Base-by-base conservation (phyloP, 257 asterid genomes). In the Verbascum thapsus region DNA sequence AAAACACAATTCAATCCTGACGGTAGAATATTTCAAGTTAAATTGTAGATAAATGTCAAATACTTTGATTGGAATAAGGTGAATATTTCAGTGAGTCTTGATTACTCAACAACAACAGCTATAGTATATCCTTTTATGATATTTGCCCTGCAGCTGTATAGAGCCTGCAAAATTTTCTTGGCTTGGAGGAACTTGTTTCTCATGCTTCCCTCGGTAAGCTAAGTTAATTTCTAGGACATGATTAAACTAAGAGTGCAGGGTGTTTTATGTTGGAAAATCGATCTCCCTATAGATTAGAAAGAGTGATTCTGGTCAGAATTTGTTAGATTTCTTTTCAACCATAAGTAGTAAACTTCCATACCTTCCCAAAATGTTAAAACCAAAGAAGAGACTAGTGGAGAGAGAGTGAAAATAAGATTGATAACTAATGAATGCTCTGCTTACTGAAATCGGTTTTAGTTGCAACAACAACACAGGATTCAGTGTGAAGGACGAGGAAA, bases 381-480 rank as follows among this genome's bases (percentile, higher is more conserved):
- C 51, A 18, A 32, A 55, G 48, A 38, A 58, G 20, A 19, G 17
- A 11, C 20, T 53, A 49, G 35, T 39, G 9, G 45, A 3, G 34
- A 54, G 20, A 44, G 47, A 7, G 13, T 0, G 13, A 3, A 0
- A 41, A 9, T 13, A 22, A 15, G 10, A 5, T 13, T 18, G 35
- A 11, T 26, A 26, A 26, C 10, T 41, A 3, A 53, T 52, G 45
- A 19, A 10, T 17, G 20, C 56, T 54, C 6, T 30, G 16, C 19
- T 40, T 50, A n/a, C 34, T 18, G 9, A 35, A 48, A 19, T 49
- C 10, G 8, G 8, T 50, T 39, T 51, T n/a, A 38, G 57, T n/a
- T 64, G 35, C 68, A 18, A 52, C 50, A 18, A 13, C 42, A 30
- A 52, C 51, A 10, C 40, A 19, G 51, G 50, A 49, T 12, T 49